Evolutionary conservation across 2,329 filamentous ascomycete species (phyloP), one percentile per base, ranked within the genome.

Genomic region (Fusarium chaquense): DNA sequence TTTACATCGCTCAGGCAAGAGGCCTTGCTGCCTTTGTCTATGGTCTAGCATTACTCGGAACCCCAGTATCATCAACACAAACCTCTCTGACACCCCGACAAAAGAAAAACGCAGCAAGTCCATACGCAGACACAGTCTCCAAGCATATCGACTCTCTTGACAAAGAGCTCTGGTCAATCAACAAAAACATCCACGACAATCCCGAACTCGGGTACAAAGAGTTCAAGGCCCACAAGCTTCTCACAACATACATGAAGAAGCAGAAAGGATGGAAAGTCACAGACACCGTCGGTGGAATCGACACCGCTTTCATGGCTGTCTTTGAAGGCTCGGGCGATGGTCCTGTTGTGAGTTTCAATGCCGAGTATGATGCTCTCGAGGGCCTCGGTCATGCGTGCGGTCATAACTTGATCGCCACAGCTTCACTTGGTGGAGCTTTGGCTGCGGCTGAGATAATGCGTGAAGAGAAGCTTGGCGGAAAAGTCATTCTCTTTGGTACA

Each of bases 191-290:
- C 22, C 81, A 83, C 62, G 80, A 81, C 45, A 78, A 84, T 43
- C 82, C 82, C 0, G 82, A 84, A 68, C 75, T 83, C 1, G 79
- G 78, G 0, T 83, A 78, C 60, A 76, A 83, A 38, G 82, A 84
- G 65, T 73, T 76, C 45, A 79, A 80, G 20, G 82, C 83, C 0
- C 82, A 84, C 57, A 75, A 80, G 5, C 70, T 79, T 3, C 72
- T 84, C 35, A 82, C 80, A 0, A 72, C 76, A 6, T 83, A 78
- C 54, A 71, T 83, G 63, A 70, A 75, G 47, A 72, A 68, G 13
- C 77, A 78, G 35, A 70, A 70, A 16, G 61, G 76, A 8, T 82
- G 82, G 81, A 73, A 78, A 5, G 81, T 84, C 9, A 81, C 77
- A 1, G 68, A 75, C 6, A 79, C 79, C 1, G 81, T 81, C 0